Conservation (phyloP, 1,139 yeast genomes). For the Lodderomyces metapsilosis region DNA sequence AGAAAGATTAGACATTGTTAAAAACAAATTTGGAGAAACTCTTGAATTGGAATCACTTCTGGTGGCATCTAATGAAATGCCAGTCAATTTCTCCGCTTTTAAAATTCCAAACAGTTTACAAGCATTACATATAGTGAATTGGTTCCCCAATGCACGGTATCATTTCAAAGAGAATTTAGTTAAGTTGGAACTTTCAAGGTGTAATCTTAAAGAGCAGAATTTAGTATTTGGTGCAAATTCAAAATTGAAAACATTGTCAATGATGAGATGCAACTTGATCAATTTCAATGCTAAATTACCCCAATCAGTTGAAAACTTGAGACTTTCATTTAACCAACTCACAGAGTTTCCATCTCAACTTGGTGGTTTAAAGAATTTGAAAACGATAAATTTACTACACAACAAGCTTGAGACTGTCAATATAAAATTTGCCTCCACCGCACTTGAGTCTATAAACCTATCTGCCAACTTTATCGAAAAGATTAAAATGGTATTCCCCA, state of each 20-base stretch:
- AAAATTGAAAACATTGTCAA: background rate
- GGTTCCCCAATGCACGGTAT: background rate
- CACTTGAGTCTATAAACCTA: background rate
- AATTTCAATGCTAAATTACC: background rate
- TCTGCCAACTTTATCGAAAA: background rate
- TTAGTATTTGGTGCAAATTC: background rate
- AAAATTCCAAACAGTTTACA: too few relatives aligned
- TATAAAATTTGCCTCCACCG: background rate
- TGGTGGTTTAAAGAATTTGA: background rate
- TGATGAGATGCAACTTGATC: background rate
- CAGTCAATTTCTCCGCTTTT: too few relatives aligned
- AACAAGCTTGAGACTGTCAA: background rate
- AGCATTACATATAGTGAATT: too few relatives aligned
- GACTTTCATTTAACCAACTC: background rate
- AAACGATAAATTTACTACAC: background rate
- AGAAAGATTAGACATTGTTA: too few relatives aligned
- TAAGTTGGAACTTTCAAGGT: background rate
- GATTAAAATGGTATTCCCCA: background rate
- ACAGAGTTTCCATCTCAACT: background rate
- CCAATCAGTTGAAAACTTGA: background rate
- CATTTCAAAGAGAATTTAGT: background rate
- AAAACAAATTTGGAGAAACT: too few relatives aligned
- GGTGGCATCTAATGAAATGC: too few relatives aligned
- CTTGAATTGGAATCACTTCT: too few relatives aligned
- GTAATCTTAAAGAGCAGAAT: background rate